Percentiles rank a stretch among this genome's conserved stretches.
Conservation (phyloP, 1,284 basidiomycete species). For the Tilletia setariae region DNA sequence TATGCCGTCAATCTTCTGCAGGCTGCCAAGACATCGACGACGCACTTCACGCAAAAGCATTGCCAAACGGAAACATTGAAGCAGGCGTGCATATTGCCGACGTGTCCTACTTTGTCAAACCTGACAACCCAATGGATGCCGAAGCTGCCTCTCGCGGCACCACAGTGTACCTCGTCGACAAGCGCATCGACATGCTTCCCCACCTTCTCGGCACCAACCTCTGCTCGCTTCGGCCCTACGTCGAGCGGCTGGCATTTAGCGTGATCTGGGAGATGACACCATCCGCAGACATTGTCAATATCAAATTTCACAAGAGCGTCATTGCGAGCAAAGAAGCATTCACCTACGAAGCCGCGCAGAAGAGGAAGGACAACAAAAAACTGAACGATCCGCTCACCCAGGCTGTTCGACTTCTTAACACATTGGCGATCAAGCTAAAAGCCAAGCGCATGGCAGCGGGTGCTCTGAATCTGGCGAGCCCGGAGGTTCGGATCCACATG, state of each 20-base stretch:
- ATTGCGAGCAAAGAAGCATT: conserved; percentile 96
- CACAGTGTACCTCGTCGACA: conserved; percentile 97
- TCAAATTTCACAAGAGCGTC: conserved; percentile 90
- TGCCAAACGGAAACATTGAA: conserved; percentile 93
- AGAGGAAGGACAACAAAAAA: conserved; percentile 81
- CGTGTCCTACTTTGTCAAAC: conserved; percentile 90
- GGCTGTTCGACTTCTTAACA: conserved; percentile 84
- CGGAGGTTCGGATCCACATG: conserved; percentile 91
- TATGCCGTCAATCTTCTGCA: conserved; percentile 45
- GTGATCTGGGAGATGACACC: conserved; percentile 78
- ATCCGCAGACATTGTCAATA: conserved; percentile 77
- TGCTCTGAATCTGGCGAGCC: conserved; percentile 92
- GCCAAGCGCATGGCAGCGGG: conserved; percentile 85
- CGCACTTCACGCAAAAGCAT: conserved; percentile 82
- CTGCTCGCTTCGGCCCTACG: conserved; percentile 86
- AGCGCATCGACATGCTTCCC: conserved; percentile 98
- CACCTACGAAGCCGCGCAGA: conserved; percentile 94
- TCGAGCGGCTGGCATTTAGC: conserved; percentile 92
- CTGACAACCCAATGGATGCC: conserved; percentile 92
- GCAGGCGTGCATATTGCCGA: conserved; percentile 99
- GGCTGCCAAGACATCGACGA: conserved; percentile 99
- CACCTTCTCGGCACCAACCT: conserved; percentile 90
- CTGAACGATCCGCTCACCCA: conserved; percentile 78
- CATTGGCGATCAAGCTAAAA: conserved; percentile 80
- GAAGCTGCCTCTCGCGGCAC: conserved; percentile 94